These are phyloP conservation scores for Lathyrus tuberosus DNA, from an alignment of 306 rosid genomes.

Conservation along the genomic window DNA sequence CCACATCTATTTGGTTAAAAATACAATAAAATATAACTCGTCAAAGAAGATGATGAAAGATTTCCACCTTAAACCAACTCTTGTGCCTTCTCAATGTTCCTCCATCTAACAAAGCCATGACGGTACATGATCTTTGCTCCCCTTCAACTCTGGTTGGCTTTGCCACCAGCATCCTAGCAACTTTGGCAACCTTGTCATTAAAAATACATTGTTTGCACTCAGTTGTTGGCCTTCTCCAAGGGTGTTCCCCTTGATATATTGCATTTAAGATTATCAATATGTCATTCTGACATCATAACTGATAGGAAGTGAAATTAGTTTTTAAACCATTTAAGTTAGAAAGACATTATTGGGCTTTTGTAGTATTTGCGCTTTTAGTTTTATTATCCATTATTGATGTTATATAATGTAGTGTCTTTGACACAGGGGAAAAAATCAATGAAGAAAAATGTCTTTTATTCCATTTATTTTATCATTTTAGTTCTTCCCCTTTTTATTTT, in stretches of 20 bases:
- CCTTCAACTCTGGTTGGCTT: conserved; percentile 55
- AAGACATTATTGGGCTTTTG: too few species aligned
- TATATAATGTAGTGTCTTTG: too few species aligned
- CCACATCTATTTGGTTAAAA: conserved; percentile 19
- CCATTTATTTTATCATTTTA: too few species aligned
- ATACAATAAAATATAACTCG: conserved; percentile 21
- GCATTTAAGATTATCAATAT: conserved; percentile 20
- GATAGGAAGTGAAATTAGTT: too few species aligned
- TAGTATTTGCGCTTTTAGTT: too few species aligned
- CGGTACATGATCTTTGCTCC: conserved; percentile 67
- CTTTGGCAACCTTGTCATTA: conserved; percentile 70
- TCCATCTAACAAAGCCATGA: conserved; percentile 95
- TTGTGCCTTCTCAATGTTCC: conserved; percentile 88
- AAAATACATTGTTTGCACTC: conserved; percentile 19
- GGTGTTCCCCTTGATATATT: conserved; percentile 24
- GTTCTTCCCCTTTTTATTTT: too few species aligned
- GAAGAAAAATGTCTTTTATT: too few species aligned
- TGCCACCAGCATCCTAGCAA: conserved; percentile 79
- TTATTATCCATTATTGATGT: too few species aligned
- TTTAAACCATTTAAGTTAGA: too few species aligned
- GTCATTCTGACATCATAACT: conserved; percentile 7
- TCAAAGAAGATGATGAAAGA: conserved; percentile 26
- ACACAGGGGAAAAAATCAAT: too few species aligned
- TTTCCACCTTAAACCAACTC: conserved; percentile 86
- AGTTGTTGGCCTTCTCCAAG: conserved; percentile 22